Evolutionary conservation across 306 rosid species (phyloP).

Genomic region (Fragaria nilgerrensis): DNA sequence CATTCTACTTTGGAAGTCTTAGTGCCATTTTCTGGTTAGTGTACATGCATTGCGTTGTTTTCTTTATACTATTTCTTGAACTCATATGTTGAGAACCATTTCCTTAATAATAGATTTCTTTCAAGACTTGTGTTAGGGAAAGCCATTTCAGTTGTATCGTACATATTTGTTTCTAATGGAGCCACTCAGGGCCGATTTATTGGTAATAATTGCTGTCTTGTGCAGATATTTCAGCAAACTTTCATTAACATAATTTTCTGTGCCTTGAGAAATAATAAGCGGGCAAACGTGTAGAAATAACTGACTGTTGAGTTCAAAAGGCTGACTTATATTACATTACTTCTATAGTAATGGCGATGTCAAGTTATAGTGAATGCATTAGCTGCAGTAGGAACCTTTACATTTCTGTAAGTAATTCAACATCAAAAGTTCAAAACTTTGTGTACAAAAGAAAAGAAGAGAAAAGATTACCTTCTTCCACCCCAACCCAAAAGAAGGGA

Average conservation of each 20-base stretch:
- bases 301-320: neutral
- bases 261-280: neutral
- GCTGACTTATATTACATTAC: neutral
- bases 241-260: neutral
- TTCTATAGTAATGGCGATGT: neutral
- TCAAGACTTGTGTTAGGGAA: slow-evolving; percentile 25
- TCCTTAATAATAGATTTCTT: slow-evolving; percentile 24
- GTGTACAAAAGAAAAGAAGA: neutral
- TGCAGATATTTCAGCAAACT: neutral
- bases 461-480: neutral
- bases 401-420: neutral
- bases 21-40: slow-evolving; percentile 31
- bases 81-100: slow-evolving; percentile 28
- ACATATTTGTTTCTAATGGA: slow-evolving; percentile 19
- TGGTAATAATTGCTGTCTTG: slow-evolving; percentile 11
- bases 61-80: slow-evolving; percentile 35
- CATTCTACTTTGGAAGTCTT: slow-evolving; percentile 14
- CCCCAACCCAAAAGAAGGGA: neutral
- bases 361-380: neutral
- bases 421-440: neutral
- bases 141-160: slow-evolving; percentile 30
- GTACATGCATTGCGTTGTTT: slow-evolving; percentile 45
- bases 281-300: neutral
- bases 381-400: neutral
- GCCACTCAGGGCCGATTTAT: slow-evolving; percentile 25